Evolutionary conservation across 768 basidiomycete species (phyloP).

Genomic region (Rhizopogon roseolus): DNA sequence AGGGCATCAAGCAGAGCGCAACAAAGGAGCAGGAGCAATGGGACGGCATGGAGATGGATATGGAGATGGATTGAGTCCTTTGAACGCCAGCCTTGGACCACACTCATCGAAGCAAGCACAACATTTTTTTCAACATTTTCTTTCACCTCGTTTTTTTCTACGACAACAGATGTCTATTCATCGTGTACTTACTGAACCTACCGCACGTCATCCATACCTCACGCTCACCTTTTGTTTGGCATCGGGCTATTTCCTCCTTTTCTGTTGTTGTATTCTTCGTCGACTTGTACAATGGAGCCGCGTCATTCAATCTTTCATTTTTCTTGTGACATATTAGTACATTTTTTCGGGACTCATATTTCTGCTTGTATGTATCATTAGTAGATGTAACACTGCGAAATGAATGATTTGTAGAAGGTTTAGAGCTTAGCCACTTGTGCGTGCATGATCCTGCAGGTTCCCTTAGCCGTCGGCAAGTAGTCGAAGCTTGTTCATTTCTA

Average conservation of each 20-base stretch:
- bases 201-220: neutral
- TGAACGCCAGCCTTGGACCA: neutral
- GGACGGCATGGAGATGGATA: constrained; percentile 53
- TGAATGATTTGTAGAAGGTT: neutral
- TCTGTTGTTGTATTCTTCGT: neutral
- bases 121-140: neutral
- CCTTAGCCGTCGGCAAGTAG: neutral
- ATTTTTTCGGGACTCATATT: constrained; percentile 1
- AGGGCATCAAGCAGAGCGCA: constrained; percentile 19
- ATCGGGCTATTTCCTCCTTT: neutral
- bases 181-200: neutral
- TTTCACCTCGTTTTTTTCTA: neutral
- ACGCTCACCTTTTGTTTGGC: neutral
- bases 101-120: neutral
- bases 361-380: constrained; percentile 5
- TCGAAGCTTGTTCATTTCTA: neutral
- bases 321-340: neutral
- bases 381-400: constrained; percentile 5
- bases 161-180: neutral
- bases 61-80: constrained; percentile 22
- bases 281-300: constrained; percentile 1
- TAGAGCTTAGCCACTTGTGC: neutral
- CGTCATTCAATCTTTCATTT: neutral
- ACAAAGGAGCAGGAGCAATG: constrained; percentile 21
- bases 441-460: neutral